phyloP scores from a whole-genome alignment of 371 early-diverging fungal species.

The Mycotypha africana region DNA sequence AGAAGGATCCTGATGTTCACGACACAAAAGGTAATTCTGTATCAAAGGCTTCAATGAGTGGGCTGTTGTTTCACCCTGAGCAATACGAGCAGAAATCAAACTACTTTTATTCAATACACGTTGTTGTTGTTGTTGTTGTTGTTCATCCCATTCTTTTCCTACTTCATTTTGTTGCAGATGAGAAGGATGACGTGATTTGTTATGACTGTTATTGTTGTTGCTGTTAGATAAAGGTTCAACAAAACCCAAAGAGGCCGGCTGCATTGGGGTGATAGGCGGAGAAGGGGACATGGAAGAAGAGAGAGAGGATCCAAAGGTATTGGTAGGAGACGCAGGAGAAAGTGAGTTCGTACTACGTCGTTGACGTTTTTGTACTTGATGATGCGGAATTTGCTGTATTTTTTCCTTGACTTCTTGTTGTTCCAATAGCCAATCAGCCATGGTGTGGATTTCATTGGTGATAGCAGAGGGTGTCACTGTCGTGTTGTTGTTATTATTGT shows the following conservation, averaged over 20 bases:
- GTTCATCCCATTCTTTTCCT: conserved; percentile 3
- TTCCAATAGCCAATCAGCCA: conserved; percentile 20
- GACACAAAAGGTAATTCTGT: conserved; percentile 27
- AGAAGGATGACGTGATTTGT: too few relatives aligned
- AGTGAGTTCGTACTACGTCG: conserved; percentile 14
- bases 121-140: too few relatives aligned
- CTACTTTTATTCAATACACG: conserved; percentile 2
- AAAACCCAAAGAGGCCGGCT: conserved; percentile 19
- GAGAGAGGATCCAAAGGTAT: conserved; percentile 11
- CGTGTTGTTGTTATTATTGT: not conserved
- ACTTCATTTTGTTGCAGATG: conserved; percentile 2
- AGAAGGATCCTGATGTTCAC: not conserved
- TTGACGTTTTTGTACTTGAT: conserved; percentile 13
- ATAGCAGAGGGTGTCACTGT: conserved; percentile 9
- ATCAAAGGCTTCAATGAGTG: conserved; percentile 30
- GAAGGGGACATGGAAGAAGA: conserved; percentile 27
- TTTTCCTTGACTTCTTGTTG: conserved; percentile 11
- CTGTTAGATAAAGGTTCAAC: conserved; percentile 12
- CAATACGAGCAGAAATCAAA: conserved; percentile 14
- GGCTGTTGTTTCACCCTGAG: conserved; percentile 22
- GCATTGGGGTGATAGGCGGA: conserved; percentile 32
- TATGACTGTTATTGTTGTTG: too few relatives aligned
- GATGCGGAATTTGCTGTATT: not conserved
- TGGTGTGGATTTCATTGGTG: conserved; percentile 13
- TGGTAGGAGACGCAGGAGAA: conserved; percentile 13